Conservation (phyloP, 192 early-diverging fungal species). For the Coemansia asiatica region DNA sequence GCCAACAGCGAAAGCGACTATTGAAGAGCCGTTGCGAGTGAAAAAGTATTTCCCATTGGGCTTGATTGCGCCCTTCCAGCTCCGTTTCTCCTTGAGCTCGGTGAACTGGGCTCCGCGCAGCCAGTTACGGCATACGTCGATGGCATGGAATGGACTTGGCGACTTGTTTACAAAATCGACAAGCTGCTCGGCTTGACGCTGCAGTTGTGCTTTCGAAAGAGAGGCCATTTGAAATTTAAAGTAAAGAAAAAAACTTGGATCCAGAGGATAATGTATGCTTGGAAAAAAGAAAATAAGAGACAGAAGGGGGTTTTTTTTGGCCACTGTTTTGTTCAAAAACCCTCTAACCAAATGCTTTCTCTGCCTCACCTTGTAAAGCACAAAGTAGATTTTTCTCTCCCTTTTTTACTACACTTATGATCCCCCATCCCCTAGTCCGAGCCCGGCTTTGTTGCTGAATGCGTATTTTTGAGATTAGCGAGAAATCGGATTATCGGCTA, state of each 20-base stretch:
- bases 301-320: too few species aligned
- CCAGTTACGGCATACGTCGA: conserved; percentile 71
- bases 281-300: neutral
- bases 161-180: conserved; percentile 87
- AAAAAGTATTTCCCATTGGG: conserved; percentile 93
- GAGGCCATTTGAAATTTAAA: conserved; percentile 18
- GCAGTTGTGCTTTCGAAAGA: conserved; percentile 51
- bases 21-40: conserved; percentile 84
- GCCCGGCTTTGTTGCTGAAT: too few species aligned
- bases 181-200: conserved; percentile 60
- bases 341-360: too few species aligned
- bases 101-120: conserved; percentile 78
- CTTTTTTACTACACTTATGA: too few species aligned
- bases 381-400: too few species aligned
- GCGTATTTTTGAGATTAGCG: too few species aligned
- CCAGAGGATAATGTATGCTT: neutral
- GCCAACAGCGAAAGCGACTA: conserved; percentile 94
- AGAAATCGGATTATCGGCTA: too few species aligned
- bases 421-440: too few species aligned
- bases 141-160: conserved; percentile 96
- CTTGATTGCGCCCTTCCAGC: conserved; percentile 71
- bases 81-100: conserved; percentile 87
- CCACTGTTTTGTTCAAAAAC: too few species aligned
- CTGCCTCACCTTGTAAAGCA: too few species aligned
- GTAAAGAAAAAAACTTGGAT: neutral